These are phyloP conservation scores for Phytopythium litorale DNA, from an alignment of 352 stramenopile genomes.

Conservation along the genomic window DNA sequence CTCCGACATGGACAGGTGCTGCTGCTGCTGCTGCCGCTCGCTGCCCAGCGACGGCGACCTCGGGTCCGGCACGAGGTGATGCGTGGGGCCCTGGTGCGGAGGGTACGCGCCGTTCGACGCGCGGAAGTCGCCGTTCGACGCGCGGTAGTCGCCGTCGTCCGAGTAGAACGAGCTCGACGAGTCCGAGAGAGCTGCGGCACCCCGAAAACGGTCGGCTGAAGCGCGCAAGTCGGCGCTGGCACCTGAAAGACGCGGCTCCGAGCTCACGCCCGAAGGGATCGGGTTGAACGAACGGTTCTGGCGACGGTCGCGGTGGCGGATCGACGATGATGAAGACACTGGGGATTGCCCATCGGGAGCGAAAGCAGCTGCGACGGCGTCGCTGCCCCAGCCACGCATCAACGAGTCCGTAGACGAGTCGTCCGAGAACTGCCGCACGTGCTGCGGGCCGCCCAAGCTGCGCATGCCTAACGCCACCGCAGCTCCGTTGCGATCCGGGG, in stretches of 20 bases:
- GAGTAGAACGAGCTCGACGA: conserved; percentile 26
- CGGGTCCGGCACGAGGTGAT: conserved; percentile 10
- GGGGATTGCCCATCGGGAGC: conserved; percentile 11
- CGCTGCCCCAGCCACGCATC: conserved; percentile 5
- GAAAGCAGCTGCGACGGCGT: background rate
- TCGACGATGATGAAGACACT: conserved; percentile 11
- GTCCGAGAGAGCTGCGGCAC: conserved; percentile 15
- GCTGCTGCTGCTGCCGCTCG: conserved; percentile 4
- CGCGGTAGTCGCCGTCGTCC: conserved; percentile 22
- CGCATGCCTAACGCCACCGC: conserved; percentile 1
- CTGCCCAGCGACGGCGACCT: conserved; percentile 4
- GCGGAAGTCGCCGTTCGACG: conserved; percentile 12
- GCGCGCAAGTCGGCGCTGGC: background rate
- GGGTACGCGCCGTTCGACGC: conserved; percentile 8
- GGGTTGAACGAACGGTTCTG: background rate
- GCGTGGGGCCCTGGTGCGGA: conserved; percentile 18
- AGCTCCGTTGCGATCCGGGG: conserved; percentile 19
- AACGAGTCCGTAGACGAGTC: conserved; percentile 21
- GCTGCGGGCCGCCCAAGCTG: conserved; percentile 2
- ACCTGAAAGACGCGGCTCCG: conserved; percentile 13
- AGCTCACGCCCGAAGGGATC: background rate
- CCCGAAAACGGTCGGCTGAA: background rate
- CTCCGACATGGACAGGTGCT: conserved; percentile 19
- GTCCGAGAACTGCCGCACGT: conserved; percentile 9
- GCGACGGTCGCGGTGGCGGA: background rate